Conservation (phyloP, 1,139 yeast species). For the Nadsonia commutata region DNA sequence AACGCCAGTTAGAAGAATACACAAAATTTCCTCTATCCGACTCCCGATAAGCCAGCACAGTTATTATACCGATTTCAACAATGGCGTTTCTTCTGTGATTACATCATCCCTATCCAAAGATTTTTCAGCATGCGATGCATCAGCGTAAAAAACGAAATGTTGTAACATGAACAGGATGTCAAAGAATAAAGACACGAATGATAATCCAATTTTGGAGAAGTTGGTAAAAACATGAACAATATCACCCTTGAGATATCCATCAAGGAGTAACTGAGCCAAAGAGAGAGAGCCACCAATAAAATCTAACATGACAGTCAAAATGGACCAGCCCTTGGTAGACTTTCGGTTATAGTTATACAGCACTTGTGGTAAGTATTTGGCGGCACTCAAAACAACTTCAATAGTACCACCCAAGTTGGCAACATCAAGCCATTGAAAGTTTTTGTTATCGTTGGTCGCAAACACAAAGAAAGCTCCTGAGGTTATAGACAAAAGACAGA, state of each 20-base stretch:
- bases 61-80: no score
- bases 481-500: slow-evolving; percentile 1
- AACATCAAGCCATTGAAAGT: slow-evolving; percentile 13
- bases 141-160: slow-evolving; percentile 12
- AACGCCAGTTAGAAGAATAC: no score
- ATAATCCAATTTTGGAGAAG: slow-evolving; percentile 22
- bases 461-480: background rate
- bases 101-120: no score
- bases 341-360: slow-evolving; percentile 36
- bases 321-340: slow-evolving; percentile 46
- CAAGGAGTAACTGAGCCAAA: slow-evolving; percentile 32
- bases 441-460: slow-evolving; percentile 2
- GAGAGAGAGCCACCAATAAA: slow-evolving; percentile 40
- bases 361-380: slow-evolving; percentile 51
- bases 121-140: background rate
- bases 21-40: no score
- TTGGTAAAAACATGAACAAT: slow-evolving; percentile 21
- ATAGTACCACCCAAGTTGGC: slow-evolving; percentile 33
- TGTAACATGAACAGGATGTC: slow-evolving; percentile 21
- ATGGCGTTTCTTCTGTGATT: no score
- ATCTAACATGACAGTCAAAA: slow-evolving; percentile 37
- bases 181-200: slow-evolving; percentile 19
- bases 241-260: slow-evolving; percentile 21
- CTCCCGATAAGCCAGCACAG: no score
- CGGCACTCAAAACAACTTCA: slow-evolving; percentile 39